Percentiles rank a stretch among this genome's conserved stretches.
These are phyloP conservation scores for Piper betle DNA, from an alignment of 164 flowering plant species.

Conservation along the genomic window DNA sequence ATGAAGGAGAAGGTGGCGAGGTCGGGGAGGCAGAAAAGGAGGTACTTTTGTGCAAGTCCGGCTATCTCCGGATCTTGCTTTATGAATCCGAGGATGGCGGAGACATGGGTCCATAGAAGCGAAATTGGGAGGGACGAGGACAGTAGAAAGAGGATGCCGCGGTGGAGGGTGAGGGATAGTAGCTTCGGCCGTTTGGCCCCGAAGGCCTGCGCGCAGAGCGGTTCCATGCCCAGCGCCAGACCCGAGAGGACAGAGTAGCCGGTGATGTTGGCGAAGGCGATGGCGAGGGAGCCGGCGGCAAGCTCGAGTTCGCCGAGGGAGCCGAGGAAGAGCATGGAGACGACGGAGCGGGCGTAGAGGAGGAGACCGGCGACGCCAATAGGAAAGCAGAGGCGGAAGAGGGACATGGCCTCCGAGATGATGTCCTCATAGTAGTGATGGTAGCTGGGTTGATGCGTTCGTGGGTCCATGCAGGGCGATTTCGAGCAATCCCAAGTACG, in stretches of 20 bases:
- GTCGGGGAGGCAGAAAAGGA: constrained; percentile 67
- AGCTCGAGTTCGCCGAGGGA: constrained; percentile 64
- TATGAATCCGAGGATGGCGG: constrained; percentile 25
- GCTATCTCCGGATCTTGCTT: constrained; percentile 55
- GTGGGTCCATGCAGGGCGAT: constrained; percentile 3
- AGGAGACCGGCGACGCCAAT: constrained; percentile 60
- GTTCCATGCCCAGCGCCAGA: constrained; percentile 81
- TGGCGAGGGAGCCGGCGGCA: constrained; percentile 76
- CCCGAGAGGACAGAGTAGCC: constrained; percentile 89
- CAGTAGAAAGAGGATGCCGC: constrained; percentile 56
- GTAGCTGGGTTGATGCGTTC: constrained; percentile 9
- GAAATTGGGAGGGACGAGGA: constrained; percentile 54
- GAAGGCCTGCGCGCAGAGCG: constrained; percentile 81
- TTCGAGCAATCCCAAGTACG: constrained; percentile 2
- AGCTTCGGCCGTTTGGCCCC: constrained; percentile 57
- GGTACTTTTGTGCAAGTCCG: constrained; percentile 40
- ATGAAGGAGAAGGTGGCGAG: constrained; percentile 57
- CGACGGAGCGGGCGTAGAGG: constrained; percentile 57
- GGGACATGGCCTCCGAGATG: constrained; percentile 31
- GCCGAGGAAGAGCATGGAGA: constrained; percentile 87
- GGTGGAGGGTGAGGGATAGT: constrained; percentile 60
- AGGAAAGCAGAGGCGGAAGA: constrained; percentile 58
- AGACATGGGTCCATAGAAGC: constrained; percentile 57
- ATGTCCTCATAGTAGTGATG: too few species aligned
- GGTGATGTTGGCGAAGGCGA: constrained; percentile 87